Percentiles rank a stretch among this genome's conserved stretches.
These are phyloP conservation scores for Penicillium pancosmium DNA, from an alignment of 495 filamentous ascomycete species.

Conservation along the genomic window DNA sequence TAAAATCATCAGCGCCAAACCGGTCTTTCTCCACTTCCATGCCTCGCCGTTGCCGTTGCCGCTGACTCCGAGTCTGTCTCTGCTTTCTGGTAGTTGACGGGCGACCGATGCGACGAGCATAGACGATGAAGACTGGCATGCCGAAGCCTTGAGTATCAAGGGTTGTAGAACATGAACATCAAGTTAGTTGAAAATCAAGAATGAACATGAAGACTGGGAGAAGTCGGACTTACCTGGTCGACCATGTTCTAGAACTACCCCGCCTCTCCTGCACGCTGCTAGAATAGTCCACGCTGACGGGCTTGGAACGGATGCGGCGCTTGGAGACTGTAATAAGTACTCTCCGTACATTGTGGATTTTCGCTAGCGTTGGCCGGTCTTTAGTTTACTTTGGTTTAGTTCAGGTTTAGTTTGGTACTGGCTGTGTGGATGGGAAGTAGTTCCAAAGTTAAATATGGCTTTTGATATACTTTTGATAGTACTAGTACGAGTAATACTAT, in stretches of 20 bases:
- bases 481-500: too few species aligned
- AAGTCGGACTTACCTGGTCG: not conserved
- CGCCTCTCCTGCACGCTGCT: constrained; percentile 20
- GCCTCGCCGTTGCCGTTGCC: not conserved
- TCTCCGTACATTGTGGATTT: not conserved
- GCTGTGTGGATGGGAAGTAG: too few species aligned
- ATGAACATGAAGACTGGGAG: not conserved
- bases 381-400: too few species aligned
- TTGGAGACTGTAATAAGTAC: not conserved
- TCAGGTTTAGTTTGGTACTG: too few species aligned
- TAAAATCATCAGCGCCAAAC: constrained; percentile 18
- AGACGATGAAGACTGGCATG: constrained; percentile 2
- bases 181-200: not conserved
- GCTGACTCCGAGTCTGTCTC: not conserved
- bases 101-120: not conserved
- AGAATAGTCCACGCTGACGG: constrained; percentile 14
- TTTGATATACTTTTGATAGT: too few species aligned
- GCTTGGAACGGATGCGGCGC: constrained; percentile 2
- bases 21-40: constrained; percentile 18
- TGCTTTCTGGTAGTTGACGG: not conserved
- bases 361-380: not conserved
- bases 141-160: not conserved
- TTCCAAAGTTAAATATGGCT: too few species aligned
- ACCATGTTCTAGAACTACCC: constrained; percentile 11
- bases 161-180: not conserved